Conservation (phyloP, 2,329 filamentous ascomycete species). For the Xylaria sp. region DNA sequence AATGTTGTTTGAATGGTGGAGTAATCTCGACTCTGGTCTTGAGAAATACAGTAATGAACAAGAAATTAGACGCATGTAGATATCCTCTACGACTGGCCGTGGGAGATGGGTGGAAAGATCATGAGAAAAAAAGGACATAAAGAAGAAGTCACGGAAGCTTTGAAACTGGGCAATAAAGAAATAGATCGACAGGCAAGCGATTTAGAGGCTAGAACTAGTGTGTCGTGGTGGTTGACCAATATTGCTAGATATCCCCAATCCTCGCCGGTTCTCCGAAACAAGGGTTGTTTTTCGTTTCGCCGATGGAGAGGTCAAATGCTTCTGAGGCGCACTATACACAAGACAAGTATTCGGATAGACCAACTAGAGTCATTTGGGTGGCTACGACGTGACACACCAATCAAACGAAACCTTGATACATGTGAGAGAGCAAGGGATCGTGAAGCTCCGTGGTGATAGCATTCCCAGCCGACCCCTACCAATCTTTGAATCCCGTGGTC, state of each 20-base stretch:
- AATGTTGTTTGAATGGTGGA: conserved; percentile 99
- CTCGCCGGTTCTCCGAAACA: conserved; percentile 22
- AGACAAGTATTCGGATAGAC: conserved; percentile 31
- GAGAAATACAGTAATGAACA: conserved; percentile 88
- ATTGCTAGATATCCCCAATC: conserved; percentile 33
- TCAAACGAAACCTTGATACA: conserved; percentile 20
- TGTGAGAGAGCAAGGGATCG: conserved; percentile 11
- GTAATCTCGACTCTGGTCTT: conserved; percentile 80
- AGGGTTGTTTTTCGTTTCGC: conserved; percentile 18
- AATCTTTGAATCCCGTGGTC: conserved; percentile 17
- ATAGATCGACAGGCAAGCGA: conserved; percentile 21
- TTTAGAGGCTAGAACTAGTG: conserved; percentile 26
- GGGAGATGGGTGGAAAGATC: not conserved
- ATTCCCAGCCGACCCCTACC: not conserved
- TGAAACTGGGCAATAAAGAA: conserved; percentile 19
- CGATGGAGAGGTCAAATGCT: conserved; percentile 21
- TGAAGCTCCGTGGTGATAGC: conserved; percentile 24
- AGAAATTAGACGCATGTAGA: conserved; percentile 83
- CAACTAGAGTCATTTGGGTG: conserved; percentile 20
- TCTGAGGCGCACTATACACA: conserved; percentile 22
- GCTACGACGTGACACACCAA: conserved; percentile 25
- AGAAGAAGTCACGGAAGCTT: conserved; percentile 12
- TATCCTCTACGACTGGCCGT: conserved; percentile 2
- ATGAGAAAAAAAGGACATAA: not conserved
- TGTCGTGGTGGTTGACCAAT: conserved; percentile 29